phyloP scores from a whole-genome alignment of 2,329 filamentous ascomycete species.

The Akanthomyces muscarius region DNA sequence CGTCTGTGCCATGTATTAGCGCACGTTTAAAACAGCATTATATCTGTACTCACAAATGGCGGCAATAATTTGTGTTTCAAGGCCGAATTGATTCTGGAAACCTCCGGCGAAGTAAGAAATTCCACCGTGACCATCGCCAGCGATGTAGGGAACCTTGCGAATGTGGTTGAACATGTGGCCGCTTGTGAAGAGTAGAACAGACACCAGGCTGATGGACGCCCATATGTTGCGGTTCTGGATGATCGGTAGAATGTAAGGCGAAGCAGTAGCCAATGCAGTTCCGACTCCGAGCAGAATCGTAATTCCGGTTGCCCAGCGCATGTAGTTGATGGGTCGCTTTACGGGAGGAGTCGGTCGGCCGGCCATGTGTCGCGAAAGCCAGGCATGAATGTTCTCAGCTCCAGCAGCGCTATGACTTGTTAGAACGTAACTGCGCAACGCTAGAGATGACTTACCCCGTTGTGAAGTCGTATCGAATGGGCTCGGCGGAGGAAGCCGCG shows the following conservation, averaged over 20 bases:
- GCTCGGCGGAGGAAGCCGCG: slow-evolving; percentile 64
- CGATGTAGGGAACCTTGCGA: slow-evolving; percentile 88
- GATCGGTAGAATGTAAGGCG: slow-evolving; percentile 75
- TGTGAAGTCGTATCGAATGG: slow-evolving; percentile 80
- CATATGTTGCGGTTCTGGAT: slow-evolving; percentile 89
- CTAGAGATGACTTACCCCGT: slow-evolving; percentile 55
- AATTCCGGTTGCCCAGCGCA: slow-evolving; percentile 64
- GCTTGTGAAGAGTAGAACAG: slow-evolving; percentile 87
- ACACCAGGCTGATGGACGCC: slow-evolving; percentile 84
- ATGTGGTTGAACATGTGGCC: slow-evolving; percentile 99
- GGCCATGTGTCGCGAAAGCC: slow-evolving; percentile 76
- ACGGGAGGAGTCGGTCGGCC: slow-evolving; percentile 73
- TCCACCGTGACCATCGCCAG: slow-evolving; percentile 77
- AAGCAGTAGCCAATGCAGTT: slow-evolving; percentile 66
- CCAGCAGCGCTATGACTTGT: slow-evolving; percentile 54
- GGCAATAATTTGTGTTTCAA: slow-evolving; percentile 94
- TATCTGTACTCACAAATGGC: slow-evolving; percentile 71
- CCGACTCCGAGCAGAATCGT: slow-evolving; percentile 66
- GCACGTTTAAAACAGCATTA: background rate
- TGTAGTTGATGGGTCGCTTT: slow-evolving; percentile 81
- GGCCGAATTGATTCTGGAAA: slow-evolving; percentile 88
- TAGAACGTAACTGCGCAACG: slow-evolving; percentile 8
- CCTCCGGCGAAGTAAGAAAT: slow-evolving; percentile 86
- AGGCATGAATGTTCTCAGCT: slow-evolving; percentile 74
- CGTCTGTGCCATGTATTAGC: slow-evolving; percentile 36